Evolutionary conservation across 345 rosid genomes (phyloP).

Genomic region (Bruguiera gymnorhiza): DNA sequence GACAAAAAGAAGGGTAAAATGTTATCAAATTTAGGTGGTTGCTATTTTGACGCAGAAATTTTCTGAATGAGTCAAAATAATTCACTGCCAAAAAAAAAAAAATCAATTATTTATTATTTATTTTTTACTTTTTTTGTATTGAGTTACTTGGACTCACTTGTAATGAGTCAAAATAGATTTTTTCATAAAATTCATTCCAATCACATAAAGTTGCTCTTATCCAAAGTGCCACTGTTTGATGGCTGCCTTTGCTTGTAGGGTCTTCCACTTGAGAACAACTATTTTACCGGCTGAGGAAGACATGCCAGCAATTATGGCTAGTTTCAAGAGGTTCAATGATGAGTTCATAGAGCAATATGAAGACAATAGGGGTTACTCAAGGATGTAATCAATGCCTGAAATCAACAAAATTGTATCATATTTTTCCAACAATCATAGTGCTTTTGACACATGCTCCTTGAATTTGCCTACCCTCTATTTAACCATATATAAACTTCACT

Average conservation of each 20-base stretch:
- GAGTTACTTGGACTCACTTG: no score
- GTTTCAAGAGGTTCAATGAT: constrained; percentile 95
- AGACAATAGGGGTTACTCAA: constrained; percentile 67
- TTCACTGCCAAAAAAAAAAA: no score
- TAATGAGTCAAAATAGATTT: no score
- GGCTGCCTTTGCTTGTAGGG: constrained; percentile 36
- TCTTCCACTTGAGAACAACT: constrained; percentile 91
- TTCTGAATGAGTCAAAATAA: no score
- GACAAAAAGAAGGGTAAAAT: constrained; percentile 88
- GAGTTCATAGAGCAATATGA: constrained; percentile 90
- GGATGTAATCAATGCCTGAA: constrained; percentile 46
- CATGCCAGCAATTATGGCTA: constrained; percentile 84
- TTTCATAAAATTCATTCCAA: no score
- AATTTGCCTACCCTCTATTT: neutral
- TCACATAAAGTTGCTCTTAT: no score
- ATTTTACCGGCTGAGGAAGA: constrained; percentile 92
- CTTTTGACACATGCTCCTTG: constrained; percentile 16
- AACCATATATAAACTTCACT: constrained; percentile 10
- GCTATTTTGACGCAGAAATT: neutral
- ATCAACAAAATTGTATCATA: constrained; percentile 28
- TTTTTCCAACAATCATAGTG: constrained; percentile 8
- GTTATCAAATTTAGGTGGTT: neutral
- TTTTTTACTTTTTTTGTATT: neutral
- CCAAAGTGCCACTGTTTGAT: no score
- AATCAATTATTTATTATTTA: neutral